phyloP scores from a whole-genome alignment of 2,329 filamentous ascomycete genomes.

The Chrysoporthe austroafricana region DNA sequence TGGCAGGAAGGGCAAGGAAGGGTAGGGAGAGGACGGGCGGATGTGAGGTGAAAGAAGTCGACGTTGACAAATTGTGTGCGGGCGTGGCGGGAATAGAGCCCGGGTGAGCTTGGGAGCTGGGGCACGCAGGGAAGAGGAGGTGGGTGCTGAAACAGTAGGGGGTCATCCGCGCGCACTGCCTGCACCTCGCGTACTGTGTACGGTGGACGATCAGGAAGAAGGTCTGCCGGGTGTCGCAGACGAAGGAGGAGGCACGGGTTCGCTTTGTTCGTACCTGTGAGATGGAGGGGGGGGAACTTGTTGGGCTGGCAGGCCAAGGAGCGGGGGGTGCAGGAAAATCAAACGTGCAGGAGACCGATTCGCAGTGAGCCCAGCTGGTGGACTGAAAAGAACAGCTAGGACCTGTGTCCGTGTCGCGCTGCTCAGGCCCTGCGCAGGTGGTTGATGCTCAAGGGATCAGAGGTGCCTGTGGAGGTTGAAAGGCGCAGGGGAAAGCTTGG shows the following conservation, averaged over 20 bases:
- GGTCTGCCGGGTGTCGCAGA: slow-evolving; percentile 16
- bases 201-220: neutral
- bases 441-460: neutral
- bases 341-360: slow-evolving; percentile 1
- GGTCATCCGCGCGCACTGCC: slow-evolving; percentile 7
- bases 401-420: neutral
- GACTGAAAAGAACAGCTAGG: neutral
- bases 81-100: slow-evolving; percentile 11
- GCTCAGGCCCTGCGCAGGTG: neutral
- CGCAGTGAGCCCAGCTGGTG: neutral
- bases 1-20: neutral
- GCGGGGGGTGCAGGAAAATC: slow-evolving; percentile 12
- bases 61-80: neutral
- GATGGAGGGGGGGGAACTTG: slow-evolving; percentile 13
- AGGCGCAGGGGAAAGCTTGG: neutral
- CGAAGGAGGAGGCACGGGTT: slow-evolving; percentile 11
- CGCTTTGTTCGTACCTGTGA: slow-evolving; percentile 14
- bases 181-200: slow-evolving; percentile 16
- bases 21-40: neutral
- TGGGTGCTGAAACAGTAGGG: slow-evolving; percentile 25
- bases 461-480: slow-evolving; percentile 1
- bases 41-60: neutral
- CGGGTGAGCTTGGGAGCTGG: slow-evolving; percentile 8
- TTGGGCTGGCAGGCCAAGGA: slow-evolving; percentile 18
- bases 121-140: slow-evolving; percentile 21